Conservation (phyloP, 305 asterid genomes). For the Rubia balearica region DNA sequence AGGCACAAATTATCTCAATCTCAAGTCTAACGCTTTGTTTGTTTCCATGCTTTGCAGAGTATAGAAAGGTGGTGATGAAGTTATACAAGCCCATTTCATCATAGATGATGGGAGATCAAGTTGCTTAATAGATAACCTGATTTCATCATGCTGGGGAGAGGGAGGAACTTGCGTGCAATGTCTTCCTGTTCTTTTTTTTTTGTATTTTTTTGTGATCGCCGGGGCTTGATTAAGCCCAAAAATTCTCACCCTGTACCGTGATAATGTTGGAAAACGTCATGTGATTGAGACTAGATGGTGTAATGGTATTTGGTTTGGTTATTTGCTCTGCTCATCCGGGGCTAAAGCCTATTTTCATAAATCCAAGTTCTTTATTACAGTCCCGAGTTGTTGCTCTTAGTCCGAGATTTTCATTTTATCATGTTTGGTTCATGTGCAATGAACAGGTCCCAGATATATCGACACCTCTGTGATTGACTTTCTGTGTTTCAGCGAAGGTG, state of each 20-base stretch:
- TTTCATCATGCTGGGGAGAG: neutral
- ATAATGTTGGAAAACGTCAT: neutral
- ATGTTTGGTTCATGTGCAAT: neutral
- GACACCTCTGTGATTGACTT: neutral
- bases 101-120: neutral
- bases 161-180: constrained; percentile 22
- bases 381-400: neutral
- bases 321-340: too few relatives aligned
- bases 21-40: neutral
- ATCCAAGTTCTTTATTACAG: neutral
- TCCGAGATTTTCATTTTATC: neutral
- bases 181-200: neutral
- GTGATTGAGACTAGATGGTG: neutral
- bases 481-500: neutral
- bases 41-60: constrained; percentile 39
- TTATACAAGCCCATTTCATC: constrained; percentile 63
- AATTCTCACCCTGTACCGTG: neutral
- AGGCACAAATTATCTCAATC: neutral
- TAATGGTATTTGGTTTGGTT: too few relatives aligned
- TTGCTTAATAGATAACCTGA: neutral
- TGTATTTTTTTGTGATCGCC: neutral
- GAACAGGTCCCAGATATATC: neutral
- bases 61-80: constrained; percentile 87
- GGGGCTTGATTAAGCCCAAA: neutral
- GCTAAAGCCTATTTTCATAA: neutral